phyloP scores from a whole-genome alignment of 202 grass and related monocot species.

The Setaria italica region DNA sequence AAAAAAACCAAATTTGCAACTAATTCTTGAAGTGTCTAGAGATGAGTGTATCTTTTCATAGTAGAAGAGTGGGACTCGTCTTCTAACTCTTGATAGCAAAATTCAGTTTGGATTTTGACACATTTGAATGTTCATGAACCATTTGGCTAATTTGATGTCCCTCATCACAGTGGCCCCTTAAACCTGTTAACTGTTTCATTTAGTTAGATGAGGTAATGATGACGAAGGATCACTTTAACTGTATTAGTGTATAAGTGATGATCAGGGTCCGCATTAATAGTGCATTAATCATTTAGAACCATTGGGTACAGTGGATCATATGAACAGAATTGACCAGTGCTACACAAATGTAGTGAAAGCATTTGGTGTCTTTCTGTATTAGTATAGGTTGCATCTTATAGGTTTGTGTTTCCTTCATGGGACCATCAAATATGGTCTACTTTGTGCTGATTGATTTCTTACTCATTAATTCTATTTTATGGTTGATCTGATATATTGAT shows the following conservation, averaged over 20 bases:
- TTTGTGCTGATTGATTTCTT: neutral
- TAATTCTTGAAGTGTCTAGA: too few species aligned
- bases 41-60: too few species aligned
- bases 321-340: neutral
- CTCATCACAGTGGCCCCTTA: neutral
- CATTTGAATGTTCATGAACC: too few species aligned
- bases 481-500: constrained; percentile 46
- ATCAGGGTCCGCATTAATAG: neutral
- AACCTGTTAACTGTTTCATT: neutral
- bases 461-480: neutral
- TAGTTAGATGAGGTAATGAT: neutral
- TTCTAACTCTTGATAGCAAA: too few species aligned
- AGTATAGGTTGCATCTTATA: neutral
- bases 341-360: neutral
- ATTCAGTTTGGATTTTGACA: too few species aligned
- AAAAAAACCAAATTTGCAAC: too few species aligned
- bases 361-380: neutral
- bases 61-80: too few species aligned
- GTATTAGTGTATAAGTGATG: neutral
- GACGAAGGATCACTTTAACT: neutral
- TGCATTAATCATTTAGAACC: neutral
- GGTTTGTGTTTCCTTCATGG: neutral
- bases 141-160: too few species aligned
- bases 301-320: neutral
- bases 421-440: constrained; percentile 10